A percentile compares a stretch with the other conserved stretches of the same genome.
phyloP scores from a whole-genome alignment of 768 basidiomycete genomes.

The Asterophora parasitica region DNA sequence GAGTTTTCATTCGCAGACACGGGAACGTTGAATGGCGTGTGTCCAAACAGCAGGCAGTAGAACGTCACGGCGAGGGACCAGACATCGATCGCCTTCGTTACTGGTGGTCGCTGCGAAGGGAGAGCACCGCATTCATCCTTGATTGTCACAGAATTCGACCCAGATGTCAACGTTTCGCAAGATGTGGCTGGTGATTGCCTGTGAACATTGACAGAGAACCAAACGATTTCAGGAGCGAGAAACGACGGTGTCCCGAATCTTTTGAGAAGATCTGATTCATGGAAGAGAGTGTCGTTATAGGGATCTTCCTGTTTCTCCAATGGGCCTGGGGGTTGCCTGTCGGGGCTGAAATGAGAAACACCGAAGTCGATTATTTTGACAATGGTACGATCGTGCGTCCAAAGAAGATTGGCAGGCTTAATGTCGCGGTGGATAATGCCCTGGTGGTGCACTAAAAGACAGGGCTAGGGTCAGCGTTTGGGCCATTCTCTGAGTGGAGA shows the following conservation, averaged over 20 bases:
- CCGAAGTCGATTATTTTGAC: slow-evolving; percentile 99
- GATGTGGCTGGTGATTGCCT: slow-evolving; percentile 18
- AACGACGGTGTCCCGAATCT: slow-evolving; percentile 40
- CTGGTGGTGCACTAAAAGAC: slow-evolving; percentile 81
- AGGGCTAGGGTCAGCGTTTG: slow-evolving; percentile 7
- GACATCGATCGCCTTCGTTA: slow-evolving; percentile 42
- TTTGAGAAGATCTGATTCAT: slow-evolving; percentile 33
- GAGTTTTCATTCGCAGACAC: slow-evolving; percentile 29
- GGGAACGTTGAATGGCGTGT: slow-evolving; percentile 36
- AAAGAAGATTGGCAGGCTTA: slow-evolving; percentile 95
- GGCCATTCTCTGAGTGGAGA: slow-evolving; percentile 2
- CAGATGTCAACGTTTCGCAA: slow-evolving; percentile 17
- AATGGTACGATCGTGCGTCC: slow-evolving; percentile 76
- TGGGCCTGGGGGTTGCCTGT: slow-evolving; percentile 11
- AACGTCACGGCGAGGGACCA: slow-evolving; percentile 46
- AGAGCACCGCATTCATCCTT: slow-evolving; percentile 5
- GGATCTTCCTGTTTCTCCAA: slow-evolving; percentile 7
- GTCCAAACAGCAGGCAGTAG: slow-evolving; percentile 43
- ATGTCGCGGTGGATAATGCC: slow-evolving; percentile 99
- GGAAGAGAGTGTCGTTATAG: slow-evolving; percentile 31
- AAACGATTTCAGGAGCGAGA: slow-evolving; percentile 41
- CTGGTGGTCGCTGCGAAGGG: slow-evolving; percentile 27
- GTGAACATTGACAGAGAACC: slow-evolving; percentile 27
- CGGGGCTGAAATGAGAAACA: slow-evolving; percentile 76
- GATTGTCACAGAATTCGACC: background rate